Evolutionary conservation across 2,329 filamentous ascomycete genomes (phyloP).

Genomic region (Penicillium occitanis): DNA sequence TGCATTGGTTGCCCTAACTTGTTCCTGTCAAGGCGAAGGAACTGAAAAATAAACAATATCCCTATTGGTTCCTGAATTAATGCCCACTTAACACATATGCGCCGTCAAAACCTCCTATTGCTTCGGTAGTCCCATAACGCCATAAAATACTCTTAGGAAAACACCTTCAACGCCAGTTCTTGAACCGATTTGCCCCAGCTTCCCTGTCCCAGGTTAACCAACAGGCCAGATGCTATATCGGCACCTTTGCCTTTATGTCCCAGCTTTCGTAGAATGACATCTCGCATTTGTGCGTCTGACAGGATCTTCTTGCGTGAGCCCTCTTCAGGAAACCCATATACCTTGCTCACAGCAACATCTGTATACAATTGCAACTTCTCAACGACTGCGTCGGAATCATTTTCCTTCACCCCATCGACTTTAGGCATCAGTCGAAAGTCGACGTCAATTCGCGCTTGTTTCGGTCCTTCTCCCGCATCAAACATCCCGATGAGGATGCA

Average conservation of each 20-base stretch:
- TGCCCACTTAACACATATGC: neutral
- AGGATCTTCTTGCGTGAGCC: slow-evolving; percentile 29
- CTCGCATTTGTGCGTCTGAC: slow-evolving; percentile 39
- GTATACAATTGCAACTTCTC: slow-evolving; percentile 38
- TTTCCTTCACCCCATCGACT: slow-evolving; percentile 15
- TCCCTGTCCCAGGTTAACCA: slow-evolving; percentile 36
- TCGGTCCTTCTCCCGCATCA: slow-evolving; percentile 18
- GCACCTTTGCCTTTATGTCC: slow-evolving; percentile 10
- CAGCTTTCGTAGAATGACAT: slow-evolving; percentile 29
- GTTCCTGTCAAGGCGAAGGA: neutral
- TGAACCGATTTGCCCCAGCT: slow-evolving; percentile 39
- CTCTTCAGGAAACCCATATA: slow-evolving; percentile 40
- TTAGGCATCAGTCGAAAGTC: slow-evolving; percentile 41
- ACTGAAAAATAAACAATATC: neutral
- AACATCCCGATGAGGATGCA: slow-evolving; percentile 39
- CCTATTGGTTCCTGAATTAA: neutral
- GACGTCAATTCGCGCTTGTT: slow-evolving; percentile 33
- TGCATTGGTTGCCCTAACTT: neutral
- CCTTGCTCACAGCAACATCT: slow-evolving; percentile 40
- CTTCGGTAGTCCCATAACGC: no score
- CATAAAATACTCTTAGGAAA: slow-evolving; percentile 1
- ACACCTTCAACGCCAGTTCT: slow-evolving; percentile 18
- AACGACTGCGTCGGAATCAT: slow-evolving; percentile 24
- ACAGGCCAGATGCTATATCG: slow-evolving; percentile 25
- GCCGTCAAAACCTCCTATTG: neutral